These are phyloP conservation scores for Neonectria magnoliae DNA, from an alignment of 2,329 filamentous ascomycete genomes.

Conservation along the genomic window DNA sequence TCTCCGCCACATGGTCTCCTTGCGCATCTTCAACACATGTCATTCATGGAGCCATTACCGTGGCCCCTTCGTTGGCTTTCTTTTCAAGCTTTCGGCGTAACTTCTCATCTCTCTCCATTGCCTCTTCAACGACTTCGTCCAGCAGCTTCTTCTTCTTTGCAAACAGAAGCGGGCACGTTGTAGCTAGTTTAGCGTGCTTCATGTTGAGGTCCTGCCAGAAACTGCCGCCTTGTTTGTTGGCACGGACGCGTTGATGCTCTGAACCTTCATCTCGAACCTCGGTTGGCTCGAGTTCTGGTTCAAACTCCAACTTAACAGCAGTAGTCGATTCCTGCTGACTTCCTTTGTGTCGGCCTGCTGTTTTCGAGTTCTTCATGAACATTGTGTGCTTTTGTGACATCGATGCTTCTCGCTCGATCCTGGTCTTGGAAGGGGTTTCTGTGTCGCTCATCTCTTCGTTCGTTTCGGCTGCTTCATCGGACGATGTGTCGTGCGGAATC, in stretches of 20 bases:
- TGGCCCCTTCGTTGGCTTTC: conserved; percentile 28
- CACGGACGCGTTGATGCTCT: conserved; percentile 32
- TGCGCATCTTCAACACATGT: conserved; percentile 29
- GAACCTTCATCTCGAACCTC: conserved; percentile 37
- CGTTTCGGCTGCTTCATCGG: not conserved
- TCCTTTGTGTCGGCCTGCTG: conserved; percentile 4
- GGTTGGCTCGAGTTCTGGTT: conserved; percentile 29
- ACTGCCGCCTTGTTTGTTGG: conserved; percentile 29
- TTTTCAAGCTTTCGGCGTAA: conserved; percentile 19
- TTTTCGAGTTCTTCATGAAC: not conserved
- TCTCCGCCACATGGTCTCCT: conserved; percentile 22
- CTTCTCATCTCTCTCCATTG: conserved; percentile 14
- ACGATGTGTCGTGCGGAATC: not conserved
- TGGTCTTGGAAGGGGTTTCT: conserved; percentile 5
- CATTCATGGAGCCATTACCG: conserved; percentile 15
- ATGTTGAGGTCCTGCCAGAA: conserved; percentile 42
- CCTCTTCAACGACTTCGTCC: conserved; percentile 31
- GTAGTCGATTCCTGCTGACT: conserved; percentile 3
- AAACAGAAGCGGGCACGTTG: conserved; percentile 38
- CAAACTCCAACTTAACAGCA: conserved; percentile 5
- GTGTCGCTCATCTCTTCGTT: not conserved
- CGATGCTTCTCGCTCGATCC: not conserved
- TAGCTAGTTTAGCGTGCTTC: conserved; percentile 30
- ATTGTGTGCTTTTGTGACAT: not conserved
- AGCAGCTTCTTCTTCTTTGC: conserved; percentile 38